These are phyloP conservation scores for Litsea cubeba DNA, from an alignment of 164 flowering plant genomes.

Conservation along the genomic window DNA sequence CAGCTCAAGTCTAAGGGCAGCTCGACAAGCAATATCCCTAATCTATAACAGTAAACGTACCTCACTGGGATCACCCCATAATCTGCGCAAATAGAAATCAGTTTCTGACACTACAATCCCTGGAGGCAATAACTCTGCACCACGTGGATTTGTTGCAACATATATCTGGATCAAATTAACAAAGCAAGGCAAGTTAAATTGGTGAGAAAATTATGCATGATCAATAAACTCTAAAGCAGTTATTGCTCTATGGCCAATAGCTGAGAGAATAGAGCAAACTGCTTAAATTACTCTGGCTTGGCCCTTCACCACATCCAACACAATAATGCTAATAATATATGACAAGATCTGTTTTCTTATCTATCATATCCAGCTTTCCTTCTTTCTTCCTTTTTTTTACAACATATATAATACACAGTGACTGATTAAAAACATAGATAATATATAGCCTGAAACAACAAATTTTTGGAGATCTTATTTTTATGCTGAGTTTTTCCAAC, in stretches of 20 bases:
- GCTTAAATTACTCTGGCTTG: neutral
- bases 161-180: conserved; percentile 47
- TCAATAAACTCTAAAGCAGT: neutral
- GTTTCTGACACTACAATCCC: conserved; percentile 74
- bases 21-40: too few relatives aligned
- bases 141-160: conserved; percentile 79
- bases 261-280: neutral
- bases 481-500: too few relatives aligned
- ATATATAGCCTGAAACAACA: too few relatives aligned
- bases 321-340: too few relatives aligned
- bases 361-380: too few relatives aligned
- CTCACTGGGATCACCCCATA: conserved; percentile 95
- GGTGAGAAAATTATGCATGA: neutral
- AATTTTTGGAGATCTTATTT: too few relatives aligned
- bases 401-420: too few relatives aligned
- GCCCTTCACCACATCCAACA: neutral
- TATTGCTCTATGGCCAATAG: neutral
- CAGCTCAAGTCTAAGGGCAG: too few relatives aligned
- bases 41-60: conserved; percentile 23
- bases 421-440: too few relatives aligned
- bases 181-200: neutral
- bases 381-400: too few relatives aligned
- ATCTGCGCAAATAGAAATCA: conserved; percentile 78
- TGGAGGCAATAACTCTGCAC: conserved; percentile 85
- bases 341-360: too few relatives aligned